Percentiles rank a stretch among this genome's conserved stretches.
phyloP scores from a whole-genome alignment of 257 asterid species.

The Coffea canephora region DNA sequence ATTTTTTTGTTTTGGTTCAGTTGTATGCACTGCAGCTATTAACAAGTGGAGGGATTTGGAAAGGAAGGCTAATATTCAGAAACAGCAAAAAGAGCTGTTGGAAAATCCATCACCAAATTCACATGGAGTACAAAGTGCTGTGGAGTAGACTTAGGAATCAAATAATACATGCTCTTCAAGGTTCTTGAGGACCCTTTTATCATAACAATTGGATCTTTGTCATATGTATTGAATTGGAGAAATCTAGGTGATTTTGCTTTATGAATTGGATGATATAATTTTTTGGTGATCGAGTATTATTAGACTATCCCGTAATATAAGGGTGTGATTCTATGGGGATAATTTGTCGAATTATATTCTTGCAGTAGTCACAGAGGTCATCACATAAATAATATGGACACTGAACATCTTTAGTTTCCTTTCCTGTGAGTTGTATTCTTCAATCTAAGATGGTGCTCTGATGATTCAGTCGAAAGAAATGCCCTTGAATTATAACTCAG shows the following conservation, averaged over 20 bases:
- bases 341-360: too few species aligned
- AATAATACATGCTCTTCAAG: background rate
- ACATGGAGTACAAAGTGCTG: slow-evolving; percentile 35
- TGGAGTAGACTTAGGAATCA: slow-evolving; percentile 16
- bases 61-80: slow-evolving; percentile 30
- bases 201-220: background rate
- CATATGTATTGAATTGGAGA: background rate
- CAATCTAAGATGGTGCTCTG: background rate
- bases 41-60: slow-evolving; percentile 60
- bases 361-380: background rate
- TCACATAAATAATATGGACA: background rate
- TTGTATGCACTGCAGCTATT: slow-evolving; percentile 48
- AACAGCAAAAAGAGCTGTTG: slow-evolving; percentile 35
- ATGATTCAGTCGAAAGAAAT: too few species aligned
- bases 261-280: too few species aligned
- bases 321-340: too few species aligned
- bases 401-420: background rate
- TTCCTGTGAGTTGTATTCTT: background rate
- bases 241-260: too few species aligned
- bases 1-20: slow-evolving; percentile 18
- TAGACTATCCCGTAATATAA: too few species aligned
- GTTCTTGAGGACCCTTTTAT: background rate
- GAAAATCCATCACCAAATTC: slow-evolving; percentile 34
- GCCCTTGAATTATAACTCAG: background rate
- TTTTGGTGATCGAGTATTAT: too few species aligned